Percentiles rank a stretch among this genome's conserved stretches.
Evolutionary conservation across 2,329 filamentous ascomycete species (phyloP).

Genomic region (Pseudogymnoascus destructans): DNA sequence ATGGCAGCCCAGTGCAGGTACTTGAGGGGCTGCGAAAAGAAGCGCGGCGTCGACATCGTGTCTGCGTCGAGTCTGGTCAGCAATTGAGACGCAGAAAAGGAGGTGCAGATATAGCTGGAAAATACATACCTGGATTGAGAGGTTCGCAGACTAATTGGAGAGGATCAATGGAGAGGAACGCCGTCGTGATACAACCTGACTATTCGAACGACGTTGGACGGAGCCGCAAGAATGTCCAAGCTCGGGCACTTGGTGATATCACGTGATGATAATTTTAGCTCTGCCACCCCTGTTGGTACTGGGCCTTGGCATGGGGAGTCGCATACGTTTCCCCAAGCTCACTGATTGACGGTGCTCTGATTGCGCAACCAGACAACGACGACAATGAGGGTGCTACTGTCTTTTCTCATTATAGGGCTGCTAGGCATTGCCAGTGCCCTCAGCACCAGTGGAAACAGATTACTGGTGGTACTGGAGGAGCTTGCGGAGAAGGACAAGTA

Average conservation of each 20-base stretch:
- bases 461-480: constrained; percentile 81
- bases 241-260: neutral
- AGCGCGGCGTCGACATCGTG: constrained; percentile 58
- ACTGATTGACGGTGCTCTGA: constrained; percentile 11
- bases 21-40: constrained; percentile 72
- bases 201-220: constrained; percentile 4
- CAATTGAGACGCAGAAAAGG: neutral
- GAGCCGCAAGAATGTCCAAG: constrained; percentile 5
- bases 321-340: constrained; percentile 27
- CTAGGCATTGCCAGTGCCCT: constrained; percentile 57
- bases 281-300: constrained; percentile 11
- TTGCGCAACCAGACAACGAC: constrained; percentile 19
- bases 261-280: neutral
- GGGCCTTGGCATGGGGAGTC: constrained; percentile 21
- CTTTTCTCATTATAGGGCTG: constrained; percentile 54
- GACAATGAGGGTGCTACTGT: constrained; percentile 63
- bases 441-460: constrained; percentile 64
- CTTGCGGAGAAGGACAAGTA: constrained; percentile 68
- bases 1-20: constrained; percentile 82
- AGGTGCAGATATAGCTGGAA: neutral
- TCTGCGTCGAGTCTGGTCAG: constrained; percentile 15
- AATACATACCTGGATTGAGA: constrained; percentile 1
- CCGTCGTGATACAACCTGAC: constrained; percentile 4
- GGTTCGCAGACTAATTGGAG: constrained; percentile 1
- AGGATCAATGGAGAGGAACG: neutral